Evolutionary conservation across 345 rosid species (phyloP).

Genomic region (Rubroshorea leprosula): DNA sequence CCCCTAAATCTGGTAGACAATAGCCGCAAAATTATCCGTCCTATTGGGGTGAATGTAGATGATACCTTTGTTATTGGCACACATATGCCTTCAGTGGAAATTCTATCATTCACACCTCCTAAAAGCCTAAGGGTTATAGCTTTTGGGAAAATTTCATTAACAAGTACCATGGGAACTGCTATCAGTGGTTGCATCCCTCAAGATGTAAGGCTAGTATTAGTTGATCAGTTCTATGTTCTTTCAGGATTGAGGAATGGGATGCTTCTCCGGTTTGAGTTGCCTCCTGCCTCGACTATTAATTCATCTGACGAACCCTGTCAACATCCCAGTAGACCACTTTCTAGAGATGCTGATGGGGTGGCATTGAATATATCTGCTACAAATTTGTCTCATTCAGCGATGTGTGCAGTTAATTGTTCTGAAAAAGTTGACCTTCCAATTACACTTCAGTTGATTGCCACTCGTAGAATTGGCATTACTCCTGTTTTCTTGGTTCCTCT

Average conservation of each 20-base stretch:
- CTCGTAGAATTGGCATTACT: slow-evolving; percentile 89
- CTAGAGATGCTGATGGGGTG: slow-evolving; percentile 29
- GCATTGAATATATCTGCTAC: slow-evolving; percentile 15
- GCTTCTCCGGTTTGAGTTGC: slow-evolving; percentile 97
- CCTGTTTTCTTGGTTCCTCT: slow-evolving; percentile 94
- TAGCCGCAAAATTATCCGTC: slow-evolving; percentile 34
- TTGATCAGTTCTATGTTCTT: slow-evolving; percentile 75
- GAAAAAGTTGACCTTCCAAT: slow-evolving; percentile 36
- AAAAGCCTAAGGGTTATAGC: slow-evolving; percentile 75
- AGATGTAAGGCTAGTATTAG: slow-evolving; percentile 90
- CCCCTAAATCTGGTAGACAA: slow-evolving; percentile 21
- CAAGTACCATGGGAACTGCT: slow-evolving; percentile 61
- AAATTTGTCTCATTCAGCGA: slow-evolving; percentile 25
- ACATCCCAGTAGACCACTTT: slow-evolving; percentile 24
- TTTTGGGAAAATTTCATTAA: slow-evolving; percentile 60
- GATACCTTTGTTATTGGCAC: slow-evolving; percentile 85
- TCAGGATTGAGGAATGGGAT: slow-evolving; percentile 96
- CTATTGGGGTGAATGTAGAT: slow-evolving; percentile 54
- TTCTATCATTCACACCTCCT: slow-evolving; percentile 57
- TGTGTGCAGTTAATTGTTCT: slow-evolving; percentile 23
- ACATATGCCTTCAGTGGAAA: slow-evolving; percentile 94
- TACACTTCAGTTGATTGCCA: slow-evolving; percentile 74
- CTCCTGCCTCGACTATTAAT: slow-evolving; percentile 34
- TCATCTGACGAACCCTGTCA: slow-evolving; percentile 25
- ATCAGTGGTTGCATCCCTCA: slow-evolving; percentile 87